These are phyloP conservation scores for Chlorophyllum brunneum DNA, from an alignment of 768 basidiomycete species.

Conservation along the genomic window DNA sequence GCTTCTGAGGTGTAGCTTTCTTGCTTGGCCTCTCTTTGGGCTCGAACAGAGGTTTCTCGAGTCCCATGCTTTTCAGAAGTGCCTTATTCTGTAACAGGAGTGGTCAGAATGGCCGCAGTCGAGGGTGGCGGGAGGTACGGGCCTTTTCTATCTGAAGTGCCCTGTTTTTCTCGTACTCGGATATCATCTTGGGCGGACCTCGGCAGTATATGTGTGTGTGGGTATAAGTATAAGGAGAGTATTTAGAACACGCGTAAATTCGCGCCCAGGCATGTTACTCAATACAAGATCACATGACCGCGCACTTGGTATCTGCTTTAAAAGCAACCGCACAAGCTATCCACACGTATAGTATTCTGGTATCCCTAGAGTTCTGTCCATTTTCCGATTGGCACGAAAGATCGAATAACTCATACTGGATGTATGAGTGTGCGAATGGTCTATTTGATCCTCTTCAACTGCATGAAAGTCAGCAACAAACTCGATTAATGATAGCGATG, in stretches of 20 bases:
- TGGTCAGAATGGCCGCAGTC: not conserved
- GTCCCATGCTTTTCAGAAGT: conserved; percentile 37
- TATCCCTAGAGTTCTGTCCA: too few species aligned
- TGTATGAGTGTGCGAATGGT: not conserved
- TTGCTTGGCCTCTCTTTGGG: conserved; percentile 38
- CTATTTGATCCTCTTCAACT: conserved; percentile 65
- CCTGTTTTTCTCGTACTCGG: conserved; percentile 27
- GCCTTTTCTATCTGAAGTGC: conserved; percentile 31
- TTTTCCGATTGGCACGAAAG: not conserved
- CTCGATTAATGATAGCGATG: not conserved
- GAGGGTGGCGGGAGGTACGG: not conserved
- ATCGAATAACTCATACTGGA: not conserved
- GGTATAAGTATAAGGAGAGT: not conserved
- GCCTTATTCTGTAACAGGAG: conserved; percentile 33
- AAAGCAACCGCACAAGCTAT: too few species aligned
- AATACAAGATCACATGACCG: conserved; percentile 10
- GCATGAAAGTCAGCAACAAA: conserved; percentile 16
- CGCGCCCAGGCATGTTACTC: too few species aligned
- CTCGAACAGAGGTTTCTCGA: conserved; percentile 46
- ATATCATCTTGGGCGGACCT: conserved; percentile 18
- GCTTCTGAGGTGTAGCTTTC: conserved; percentile 25
- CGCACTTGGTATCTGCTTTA: too few species aligned
- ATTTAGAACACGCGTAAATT: too few species aligned
- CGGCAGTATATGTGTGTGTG: not conserved
- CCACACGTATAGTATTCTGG: not conserved